A percentile compares a stretch with the other conserved stretches of the same genome.
Conservation (phyloP, 768 basidiomycete species). For the Tylopilus sp. region DNA sequence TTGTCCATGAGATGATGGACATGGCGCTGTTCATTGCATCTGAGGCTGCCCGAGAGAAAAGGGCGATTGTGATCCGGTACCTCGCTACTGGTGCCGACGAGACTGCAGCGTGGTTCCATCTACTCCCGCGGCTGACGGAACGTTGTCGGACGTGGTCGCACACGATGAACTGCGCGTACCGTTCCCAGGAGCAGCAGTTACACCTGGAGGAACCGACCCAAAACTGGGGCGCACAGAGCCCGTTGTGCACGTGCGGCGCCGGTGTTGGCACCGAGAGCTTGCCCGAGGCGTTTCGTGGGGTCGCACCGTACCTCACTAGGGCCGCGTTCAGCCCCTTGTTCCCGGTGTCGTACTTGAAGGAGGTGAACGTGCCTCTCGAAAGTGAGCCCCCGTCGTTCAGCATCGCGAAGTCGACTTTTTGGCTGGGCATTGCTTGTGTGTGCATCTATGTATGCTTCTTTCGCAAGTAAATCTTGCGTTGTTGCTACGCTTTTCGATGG, state of each 20-base stretch:
- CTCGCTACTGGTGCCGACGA: conserved; percentile 16
- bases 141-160: conserved; percentile 55
- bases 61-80: conserved; percentile 7
- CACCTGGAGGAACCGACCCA: conserved; percentile 28
- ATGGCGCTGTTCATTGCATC: neutral
- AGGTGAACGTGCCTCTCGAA: neutral
- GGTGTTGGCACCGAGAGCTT: conserved; percentile 12
- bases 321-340: conserved; percentile 54
- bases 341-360: conserved; percentile 45
- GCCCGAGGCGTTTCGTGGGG: conserved; percentile 35
- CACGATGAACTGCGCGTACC: conserved; percentile 35
- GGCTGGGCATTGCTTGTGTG: neutral
- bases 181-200: conserved; percentile 7
- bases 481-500: neutral
- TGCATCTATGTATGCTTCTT: neutral
- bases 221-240: conserved; percentile 3
- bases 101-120: conserved; percentile 42
- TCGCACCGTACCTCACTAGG: conserved; percentile 43
- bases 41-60: neutral
- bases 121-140: conserved; percentile 51
- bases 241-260: conserved; percentile 14
- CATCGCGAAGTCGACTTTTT: neutral
- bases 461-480: neutral
- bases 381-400: neutral
- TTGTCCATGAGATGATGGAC: neutral